phyloP scores from a whole-genome alignment of 441 rosid genomes.

The Populus hybrid region DNA sequence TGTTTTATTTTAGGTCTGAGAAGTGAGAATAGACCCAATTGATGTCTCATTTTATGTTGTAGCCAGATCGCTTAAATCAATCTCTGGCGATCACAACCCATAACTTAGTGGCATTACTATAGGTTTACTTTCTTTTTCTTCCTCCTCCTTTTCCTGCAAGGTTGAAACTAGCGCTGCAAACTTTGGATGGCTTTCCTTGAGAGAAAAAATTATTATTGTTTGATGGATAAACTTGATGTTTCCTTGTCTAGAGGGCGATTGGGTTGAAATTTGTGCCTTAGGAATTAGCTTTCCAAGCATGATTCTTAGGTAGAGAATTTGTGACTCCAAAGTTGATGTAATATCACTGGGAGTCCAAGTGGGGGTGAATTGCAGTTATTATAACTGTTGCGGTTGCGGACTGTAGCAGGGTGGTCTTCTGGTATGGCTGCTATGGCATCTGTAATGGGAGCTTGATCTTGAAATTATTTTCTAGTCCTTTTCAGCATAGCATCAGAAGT shows the following conservation, averaged over 20 bases:
- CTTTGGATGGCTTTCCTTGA: too few relatives aligned
- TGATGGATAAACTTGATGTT: neutral
- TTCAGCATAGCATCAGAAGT: neutral
- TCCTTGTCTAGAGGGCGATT: neutral
- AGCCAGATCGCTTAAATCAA: too few relatives aligned
- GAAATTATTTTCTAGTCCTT: neutral
- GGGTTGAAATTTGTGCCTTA: neutral
- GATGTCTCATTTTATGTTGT: too few relatives aligned
- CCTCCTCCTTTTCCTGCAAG: too few relatives aligned
- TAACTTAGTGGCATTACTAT: too few relatives aligned
- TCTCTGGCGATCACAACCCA: too few relatives aligned
- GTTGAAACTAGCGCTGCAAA: too few relatives aligned
- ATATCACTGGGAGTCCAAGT: neutral
- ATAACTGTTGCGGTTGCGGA: neutral
- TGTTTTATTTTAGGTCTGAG: too few relatives aligned
- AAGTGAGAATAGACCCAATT: too few relatives aligned
- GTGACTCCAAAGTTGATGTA: neutral
- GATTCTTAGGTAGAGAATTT: neutral
- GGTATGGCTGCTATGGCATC: neutral
- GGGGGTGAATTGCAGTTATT: neutral
- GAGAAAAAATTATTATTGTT: neutral
- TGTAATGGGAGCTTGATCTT: neutral
- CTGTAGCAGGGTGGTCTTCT: neutral
- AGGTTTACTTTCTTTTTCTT: too few relatives aligned
- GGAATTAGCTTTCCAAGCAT: neutral